A percentile compares a stretch with the other conserved stretches of the same genome.
phyloP scores from a whole-genome alignment of 2,329 filamentous ascomycete genomes.

The Claviceps paspali region DNA sequence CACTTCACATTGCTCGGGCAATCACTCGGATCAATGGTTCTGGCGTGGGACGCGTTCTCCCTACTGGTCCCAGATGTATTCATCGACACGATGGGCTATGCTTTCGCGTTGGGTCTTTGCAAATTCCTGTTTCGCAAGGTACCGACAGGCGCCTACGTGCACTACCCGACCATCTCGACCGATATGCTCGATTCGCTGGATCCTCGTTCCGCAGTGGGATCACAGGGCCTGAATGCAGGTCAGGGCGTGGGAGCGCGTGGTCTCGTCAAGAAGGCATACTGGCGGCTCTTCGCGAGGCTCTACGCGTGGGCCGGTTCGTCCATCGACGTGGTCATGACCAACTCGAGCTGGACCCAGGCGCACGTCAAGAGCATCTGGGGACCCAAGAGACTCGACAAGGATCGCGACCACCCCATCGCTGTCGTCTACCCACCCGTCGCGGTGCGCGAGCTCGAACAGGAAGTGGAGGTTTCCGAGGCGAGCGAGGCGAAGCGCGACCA shows the following conservation, averaged over 20 bases:
- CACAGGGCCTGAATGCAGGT: conserved; percentile 68
- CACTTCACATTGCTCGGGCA: conserved; percentile 90
- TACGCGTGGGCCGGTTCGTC: conserved; percentile 74
- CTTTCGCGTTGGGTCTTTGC: conserved; percentile 70
- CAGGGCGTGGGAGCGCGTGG: conserved; percentile 60
- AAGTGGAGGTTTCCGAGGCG: conserved; percentile 53
- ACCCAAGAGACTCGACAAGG: conserved; percentile 30
- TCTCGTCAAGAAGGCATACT: conserved; percentile 62
- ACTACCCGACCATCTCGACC: conserved; percentile 96
- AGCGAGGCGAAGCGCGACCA: conserved; percentile 57
- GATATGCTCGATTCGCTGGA: conserved; percentile 87
- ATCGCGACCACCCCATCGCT: conserved; percentile 39
- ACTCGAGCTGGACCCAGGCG: conserved; percentile 82
- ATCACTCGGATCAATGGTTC: conserved; percentile 70
- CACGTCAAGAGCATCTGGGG: conserved; percentile 77
- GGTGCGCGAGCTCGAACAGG: conserved; percentile 65
- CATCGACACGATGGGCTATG: conserved; percentile 96
- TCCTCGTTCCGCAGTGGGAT: conserved; percentile 39
- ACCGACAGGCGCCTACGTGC: conserved; percentile 84
- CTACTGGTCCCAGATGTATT: conserved; percentile 87
- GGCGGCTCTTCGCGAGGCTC: conserved; percentile 66
- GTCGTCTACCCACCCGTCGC: conserved; percentile 89
- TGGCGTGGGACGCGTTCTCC: conserved; percentile 88
- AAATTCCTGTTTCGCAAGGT: conserved; percentile 68
- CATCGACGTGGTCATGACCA: conserved; percentile 92